phyloP scores from a whole-genome alignment of 345 rosid species.

The Xanthoceras sorbifolium region DNA sequence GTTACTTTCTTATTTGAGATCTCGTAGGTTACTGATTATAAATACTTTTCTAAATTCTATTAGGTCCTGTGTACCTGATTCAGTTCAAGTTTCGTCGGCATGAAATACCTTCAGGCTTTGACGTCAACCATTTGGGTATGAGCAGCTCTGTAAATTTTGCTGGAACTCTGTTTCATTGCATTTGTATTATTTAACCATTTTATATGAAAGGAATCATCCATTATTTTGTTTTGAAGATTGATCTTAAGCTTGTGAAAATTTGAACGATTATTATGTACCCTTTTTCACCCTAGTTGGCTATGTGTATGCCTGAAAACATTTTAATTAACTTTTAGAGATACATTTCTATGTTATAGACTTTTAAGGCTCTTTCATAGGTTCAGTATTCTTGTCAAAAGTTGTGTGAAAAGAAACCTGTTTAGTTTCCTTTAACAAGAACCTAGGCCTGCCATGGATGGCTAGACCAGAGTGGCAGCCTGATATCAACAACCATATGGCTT shows the following conservation, averaged over 20 bases:
- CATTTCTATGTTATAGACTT: background rate
- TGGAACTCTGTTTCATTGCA: background rate
- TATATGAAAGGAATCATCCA: background rate
- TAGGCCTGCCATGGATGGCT: background rate
- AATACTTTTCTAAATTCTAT: constrained; percentile 22
- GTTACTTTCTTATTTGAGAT: constrained; percentile 2
- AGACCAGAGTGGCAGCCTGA: background rate
- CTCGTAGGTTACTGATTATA: constrained; percentile 2
- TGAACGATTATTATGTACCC: background rate
- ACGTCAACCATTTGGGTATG: constrained; percentile 76
- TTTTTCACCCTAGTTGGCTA: background rate
- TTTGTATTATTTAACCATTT: background rate
- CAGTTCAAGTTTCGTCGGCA: constrained; percentile 90
- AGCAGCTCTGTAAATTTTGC: background rate
- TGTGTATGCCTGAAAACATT: background rate
- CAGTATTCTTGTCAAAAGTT: background rate
- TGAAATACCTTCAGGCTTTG: constrained; percentile 90
- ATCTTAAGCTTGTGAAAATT: background rate
- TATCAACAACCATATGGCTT: no score
- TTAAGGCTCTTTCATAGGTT: background rate
- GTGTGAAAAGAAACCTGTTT: background rate
- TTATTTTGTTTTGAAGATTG: background rate
- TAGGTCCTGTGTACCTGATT: constrained; percentile 85
- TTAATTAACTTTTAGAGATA: background rate
- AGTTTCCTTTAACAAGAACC: background rate